Percentiles rank a stretch among this genome's conserved stretches.
phyloP scores from a whole-genome alignment of 2,329 filamentous ascomycete genomes.

The Anisogramma anomala region DNA sequence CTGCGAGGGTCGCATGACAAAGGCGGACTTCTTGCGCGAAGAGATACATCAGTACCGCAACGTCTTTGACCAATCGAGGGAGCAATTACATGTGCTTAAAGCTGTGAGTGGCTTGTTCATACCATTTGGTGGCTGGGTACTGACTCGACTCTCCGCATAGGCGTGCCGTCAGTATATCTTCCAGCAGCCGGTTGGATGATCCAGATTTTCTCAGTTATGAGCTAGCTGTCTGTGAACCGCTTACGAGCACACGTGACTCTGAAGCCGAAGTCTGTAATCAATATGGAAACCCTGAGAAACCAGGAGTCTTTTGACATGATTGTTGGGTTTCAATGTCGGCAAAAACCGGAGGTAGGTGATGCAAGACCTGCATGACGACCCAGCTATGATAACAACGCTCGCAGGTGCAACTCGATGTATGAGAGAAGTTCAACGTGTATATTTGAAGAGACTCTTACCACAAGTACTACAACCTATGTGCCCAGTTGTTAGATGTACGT shows the following conservation, averaged over 20 bases:
- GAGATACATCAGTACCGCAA: conserved; percentile 78
- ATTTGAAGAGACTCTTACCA: too few species aligned
- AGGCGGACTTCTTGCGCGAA: conserved; percentile 63
- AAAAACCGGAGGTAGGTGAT: not conserved
- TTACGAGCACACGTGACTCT: not conserved
- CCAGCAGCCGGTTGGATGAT: conserved; percentile 17
- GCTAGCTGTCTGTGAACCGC: not conserved
- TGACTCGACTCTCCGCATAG: conserved; percentile 18
- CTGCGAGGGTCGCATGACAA: conserved; percentile 72
- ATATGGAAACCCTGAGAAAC: too few species aligned
- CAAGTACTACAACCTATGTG: not conserved
- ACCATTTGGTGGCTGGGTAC: conserved; percentile 9
- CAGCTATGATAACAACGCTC: not conserved
- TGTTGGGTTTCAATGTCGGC: not conserved
- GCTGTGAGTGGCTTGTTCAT: conserved; percentile 34
- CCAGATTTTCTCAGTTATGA: too few species aligned
- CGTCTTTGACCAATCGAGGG: conserved; percentile 72
- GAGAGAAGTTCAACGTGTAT: not conserved
- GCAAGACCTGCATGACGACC: not conserved
- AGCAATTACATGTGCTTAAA: conserved; percentile 58
- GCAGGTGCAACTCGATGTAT: not conserved
- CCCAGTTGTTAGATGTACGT: not conserved
- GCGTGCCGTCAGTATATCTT: conserved; percentile 47
- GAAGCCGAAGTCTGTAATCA: not conserved
- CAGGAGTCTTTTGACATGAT: not conserved